Evolutionary conservation across 106 monocot genomes (phyloP).

Genomic region (Apostasia ramifera): DNA sequence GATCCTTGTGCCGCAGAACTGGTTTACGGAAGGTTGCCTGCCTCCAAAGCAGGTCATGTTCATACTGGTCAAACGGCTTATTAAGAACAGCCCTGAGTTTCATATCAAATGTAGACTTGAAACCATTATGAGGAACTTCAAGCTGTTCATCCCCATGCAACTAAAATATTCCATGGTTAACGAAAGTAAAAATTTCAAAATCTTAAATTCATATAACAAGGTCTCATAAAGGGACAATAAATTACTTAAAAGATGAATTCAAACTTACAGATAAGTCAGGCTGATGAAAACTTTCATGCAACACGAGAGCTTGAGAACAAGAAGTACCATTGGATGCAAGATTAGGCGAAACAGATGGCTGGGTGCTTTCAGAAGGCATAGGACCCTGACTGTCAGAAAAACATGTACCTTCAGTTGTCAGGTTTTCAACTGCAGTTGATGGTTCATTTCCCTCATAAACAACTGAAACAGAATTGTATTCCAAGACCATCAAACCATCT

Average conservation of each 20-base stretch:
- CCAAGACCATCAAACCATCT: constrained; percentile 37
- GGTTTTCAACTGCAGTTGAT: background rate
- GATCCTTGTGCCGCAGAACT: constrained; percentile 27
- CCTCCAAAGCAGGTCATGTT: constrained; percentile 39
- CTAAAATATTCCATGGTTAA: constrained; percentile 11
- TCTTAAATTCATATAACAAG: too few relatives aligned
- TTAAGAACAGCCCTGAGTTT: constrained; percentile 29
- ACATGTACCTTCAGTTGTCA: background rate
- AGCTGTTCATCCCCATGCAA: constrained; percentile 17
- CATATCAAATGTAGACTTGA: constrained; percentile 14
- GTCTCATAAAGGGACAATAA: background rate
- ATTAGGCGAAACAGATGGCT: background rate
- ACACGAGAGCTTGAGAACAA: constrained; percentile 5
- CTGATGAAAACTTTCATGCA: background rate
- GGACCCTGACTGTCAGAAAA: background rate
- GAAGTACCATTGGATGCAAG: background rate
- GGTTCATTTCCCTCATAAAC: constrained; percentile 32
- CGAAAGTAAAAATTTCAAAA: too few relatives aligned
- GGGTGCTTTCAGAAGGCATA: background rate
- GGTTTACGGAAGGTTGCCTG: constrained; percentile 39
- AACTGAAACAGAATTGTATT: constrained; percentile 25
- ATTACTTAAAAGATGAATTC: background rate
- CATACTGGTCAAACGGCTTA: constrained; percentile 44
- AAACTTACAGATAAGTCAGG: constrained; percentile 21
- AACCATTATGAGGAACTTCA: background rate